phyloP scores from a whole-genome alignment of 148 eudicot species.

The Rhododendron molle region DNA sequence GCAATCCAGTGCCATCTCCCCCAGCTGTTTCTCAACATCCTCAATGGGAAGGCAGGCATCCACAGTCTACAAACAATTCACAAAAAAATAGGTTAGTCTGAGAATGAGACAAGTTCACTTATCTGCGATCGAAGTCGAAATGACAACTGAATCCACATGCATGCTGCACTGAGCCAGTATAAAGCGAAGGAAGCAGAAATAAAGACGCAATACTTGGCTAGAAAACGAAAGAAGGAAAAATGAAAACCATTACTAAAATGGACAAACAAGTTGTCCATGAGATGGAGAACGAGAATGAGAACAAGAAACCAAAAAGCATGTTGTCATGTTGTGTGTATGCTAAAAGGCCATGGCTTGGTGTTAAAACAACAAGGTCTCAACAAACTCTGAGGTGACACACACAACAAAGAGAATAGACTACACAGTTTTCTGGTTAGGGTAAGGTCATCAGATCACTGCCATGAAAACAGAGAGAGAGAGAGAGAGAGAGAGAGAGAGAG shows the following conservation, averaged over 20 bases:
- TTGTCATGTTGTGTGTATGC: not conserved
- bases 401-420: not conserved
- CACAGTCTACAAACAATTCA: slow-evolving; percentile 37
- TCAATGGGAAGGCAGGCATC: slow-evolving; percentile 75
- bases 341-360: not conserved
- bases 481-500: not conserved
- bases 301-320: not conserved
- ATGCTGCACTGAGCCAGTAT: not conserved
- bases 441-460: not conserved
- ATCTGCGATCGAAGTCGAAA: not conserved
- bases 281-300: not conserved
- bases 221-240: not conserved
- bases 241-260: not conserved
- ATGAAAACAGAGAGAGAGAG: not conserved
- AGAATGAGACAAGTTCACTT: not conserved
- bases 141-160: not conserved
- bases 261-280: not conserved
- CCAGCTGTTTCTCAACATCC: slow-evolving; percentile 67
- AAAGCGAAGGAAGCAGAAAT: not conserved
- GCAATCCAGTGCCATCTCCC: slow-evolving; percentile 42
- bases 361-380: not conserved
- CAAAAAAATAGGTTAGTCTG: not conserved
- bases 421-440: not conserved
- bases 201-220: not conserved
- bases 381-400: not conserved